These are phyloP conservation scores for Telfairia occidentalis DNA, from an alignment of 331 rosid species.

Conservation along the genomic window DNA sequence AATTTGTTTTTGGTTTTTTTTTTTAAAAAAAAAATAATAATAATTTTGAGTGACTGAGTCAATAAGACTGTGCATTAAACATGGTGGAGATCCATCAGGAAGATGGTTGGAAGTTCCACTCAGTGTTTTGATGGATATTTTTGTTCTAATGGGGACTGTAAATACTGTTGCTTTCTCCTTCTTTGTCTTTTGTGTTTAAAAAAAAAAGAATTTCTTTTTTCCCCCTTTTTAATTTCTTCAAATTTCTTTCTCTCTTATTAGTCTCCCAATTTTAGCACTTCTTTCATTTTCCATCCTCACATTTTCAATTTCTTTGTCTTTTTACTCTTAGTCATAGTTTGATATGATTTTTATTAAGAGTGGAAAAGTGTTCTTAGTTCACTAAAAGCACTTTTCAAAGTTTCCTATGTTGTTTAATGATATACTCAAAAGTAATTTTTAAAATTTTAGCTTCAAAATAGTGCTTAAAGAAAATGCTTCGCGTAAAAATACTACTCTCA, in stretches of 20 bases:
- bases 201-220: neutral
- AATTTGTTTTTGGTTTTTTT: too few relatives aligned
- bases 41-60: neutral
- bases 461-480: too few relatives aligned
- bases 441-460: too few relatives aligned
- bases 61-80: neutral
- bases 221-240: neutral
- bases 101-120: slow-evolving; percentile 20
- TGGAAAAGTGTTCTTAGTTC: neutral
- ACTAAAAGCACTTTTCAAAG: neutral
- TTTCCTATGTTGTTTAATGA: neutral
- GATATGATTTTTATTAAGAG: neutral
- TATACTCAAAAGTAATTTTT: too few relatives aligned
- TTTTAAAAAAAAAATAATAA: neutral
- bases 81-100: slow-evolving; percentile 7
- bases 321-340: neutral
- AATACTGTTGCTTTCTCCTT: neutral
- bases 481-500: too few relatives aligned
- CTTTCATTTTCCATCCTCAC: too few relatives aligned
- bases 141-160: neutral
- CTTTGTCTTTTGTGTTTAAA: neutral
- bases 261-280: neutral
- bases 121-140: slow-evolving; percentile 6
- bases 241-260: neutral
- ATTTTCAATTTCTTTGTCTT: neutral